phyloP scores from a whole-genome alignment of 768 basidiomycete genomes.

The Chalciporus pseudorubinellus region DNA sequence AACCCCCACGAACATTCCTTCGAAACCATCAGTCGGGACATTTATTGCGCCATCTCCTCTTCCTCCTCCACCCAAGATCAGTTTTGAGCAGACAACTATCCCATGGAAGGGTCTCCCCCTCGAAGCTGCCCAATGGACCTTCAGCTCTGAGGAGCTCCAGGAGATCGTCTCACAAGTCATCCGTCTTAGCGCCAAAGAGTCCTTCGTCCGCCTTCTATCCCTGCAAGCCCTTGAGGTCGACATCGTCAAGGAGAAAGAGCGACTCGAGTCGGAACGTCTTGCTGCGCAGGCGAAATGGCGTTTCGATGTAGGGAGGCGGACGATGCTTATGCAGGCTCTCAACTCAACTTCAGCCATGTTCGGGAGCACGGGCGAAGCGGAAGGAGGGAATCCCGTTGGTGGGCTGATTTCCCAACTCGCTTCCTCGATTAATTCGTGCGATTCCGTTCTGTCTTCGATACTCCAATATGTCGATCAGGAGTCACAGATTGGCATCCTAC shows the following conservation, averaged over 20 bases:
- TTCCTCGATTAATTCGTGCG: constrained; percentile 55
- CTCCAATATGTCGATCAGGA: constrained; percentile 60
- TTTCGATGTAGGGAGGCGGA: constrained; percentile 62
- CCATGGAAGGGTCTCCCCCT: constrained; percentile 67
- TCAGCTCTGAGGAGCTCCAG: constrained; percentile 54
- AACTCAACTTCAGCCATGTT: constrained; percentile 46
- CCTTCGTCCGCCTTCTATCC: constrained; percentile 69
- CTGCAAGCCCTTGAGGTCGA: constrained; percentile 57
- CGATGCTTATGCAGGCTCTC: constrained; percentile 70
- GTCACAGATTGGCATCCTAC: constrained; percentile 55
- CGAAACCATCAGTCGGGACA: constrained; percentile 18
- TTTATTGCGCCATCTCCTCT: constrained; percentile 34
- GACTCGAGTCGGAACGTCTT: constrained; percentile 51
- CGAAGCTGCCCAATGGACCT: constrained; percentile 67
- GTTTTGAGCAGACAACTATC: constrained; percentile 56
- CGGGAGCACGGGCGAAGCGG: constrained; percentile 27
- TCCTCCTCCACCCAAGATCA: constrained; percentile 47
- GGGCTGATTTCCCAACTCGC: constrained; percentile 57
- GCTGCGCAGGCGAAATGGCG: constrained; percentile 64
- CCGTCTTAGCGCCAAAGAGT: constrained; percentile 62
- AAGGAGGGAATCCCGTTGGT: constrained; percentile 38
- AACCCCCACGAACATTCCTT: neutral
- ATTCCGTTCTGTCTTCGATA: constrained; percentile 56
- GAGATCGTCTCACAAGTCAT: constrained; percentile 71
- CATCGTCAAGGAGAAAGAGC: constrained; percentile 57